phyloP scores from a whole-genome alignment of 768 basidiomycete species.

The Lentinula sp. region DNA sequence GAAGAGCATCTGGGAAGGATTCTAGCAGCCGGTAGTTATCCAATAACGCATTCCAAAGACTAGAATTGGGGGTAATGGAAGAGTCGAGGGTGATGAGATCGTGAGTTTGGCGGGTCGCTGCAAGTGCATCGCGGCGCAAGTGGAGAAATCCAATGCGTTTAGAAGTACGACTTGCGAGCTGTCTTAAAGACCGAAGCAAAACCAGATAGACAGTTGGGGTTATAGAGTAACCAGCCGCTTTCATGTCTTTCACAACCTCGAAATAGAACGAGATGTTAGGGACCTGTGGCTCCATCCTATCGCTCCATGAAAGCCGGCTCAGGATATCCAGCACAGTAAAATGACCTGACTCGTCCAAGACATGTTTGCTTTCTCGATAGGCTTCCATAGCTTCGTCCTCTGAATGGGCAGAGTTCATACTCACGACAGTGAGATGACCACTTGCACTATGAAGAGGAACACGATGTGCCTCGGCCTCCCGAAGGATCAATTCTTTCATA shows the following conservation, averaged over 20 bases:
- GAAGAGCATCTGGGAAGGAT: conserved; percentile 62
- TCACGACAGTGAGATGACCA: conserved; percentile 51
- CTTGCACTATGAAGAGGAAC: conserved; percentile 39
- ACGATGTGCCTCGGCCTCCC: conserved; percentile 57
- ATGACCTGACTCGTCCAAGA: conserved; percentile 56
- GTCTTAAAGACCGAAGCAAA: conserved; percentile 51
- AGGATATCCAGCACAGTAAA: conserved; percentile 59
- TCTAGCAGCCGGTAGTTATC: conserved; percentile 80
- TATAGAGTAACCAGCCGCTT: conserved; percentile 49
- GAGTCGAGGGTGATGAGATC: conserved; percentile 75
- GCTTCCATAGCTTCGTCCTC: conserved; percentile 51
- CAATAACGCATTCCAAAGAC: conserved; percentile 82
- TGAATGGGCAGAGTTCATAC: conserved; percentile 55
- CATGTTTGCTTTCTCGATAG: conserved; percentile 41
- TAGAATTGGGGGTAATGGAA: conserved; percentile 61
- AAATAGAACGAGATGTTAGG: conserved; percentile 57
- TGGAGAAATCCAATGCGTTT: conserved; percentile 1
- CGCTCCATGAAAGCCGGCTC: conserved; percentile 47
- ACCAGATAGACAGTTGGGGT: conserved; percentile 61
- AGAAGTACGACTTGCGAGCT: conserved; percentile 26
- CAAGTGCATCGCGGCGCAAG: not conserved
- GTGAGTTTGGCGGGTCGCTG: conserved; percentile 54
- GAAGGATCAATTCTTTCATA: conserved; percentile 43
- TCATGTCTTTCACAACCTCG: conserved; percentile 79
- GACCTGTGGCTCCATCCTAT: conserved; percentile 23